Conservation (phyloP, 768 basidiomycete genomes). For the Nevesoporus exiguus region DNA sequence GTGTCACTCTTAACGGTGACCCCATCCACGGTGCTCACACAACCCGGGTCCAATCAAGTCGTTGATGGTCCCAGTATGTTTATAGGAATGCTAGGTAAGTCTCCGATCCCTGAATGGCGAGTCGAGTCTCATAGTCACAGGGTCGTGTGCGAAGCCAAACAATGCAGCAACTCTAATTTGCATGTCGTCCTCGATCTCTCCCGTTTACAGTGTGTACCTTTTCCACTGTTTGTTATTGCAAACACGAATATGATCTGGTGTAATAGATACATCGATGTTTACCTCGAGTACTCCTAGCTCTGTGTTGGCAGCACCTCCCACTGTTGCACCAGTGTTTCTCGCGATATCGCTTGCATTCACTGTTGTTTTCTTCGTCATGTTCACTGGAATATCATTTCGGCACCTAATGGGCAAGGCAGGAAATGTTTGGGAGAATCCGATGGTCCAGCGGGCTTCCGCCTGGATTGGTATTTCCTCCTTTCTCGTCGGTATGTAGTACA, state of each 20-base stretch:
- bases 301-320: constrained; percentile 56
- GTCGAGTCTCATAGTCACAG: constrained; percentile 33
- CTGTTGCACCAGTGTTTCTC: constrained; percentile 60
- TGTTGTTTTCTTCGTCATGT: constrained; percentile 60
- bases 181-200: constrained; percentile 50
- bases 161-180: constrained; percentile 54
- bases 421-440: constrained; percentile 50
- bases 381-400: constrained; percentile 63
- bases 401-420: constrained; percentile 56
- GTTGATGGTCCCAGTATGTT: constrained; percentile 69
- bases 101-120: not conserved
- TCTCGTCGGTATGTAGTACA: constrained; percentile 52
- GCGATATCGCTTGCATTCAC: constrained; percentile 57
- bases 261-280: constrained; percentile 61
- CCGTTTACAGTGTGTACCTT: constrained; percentile 54
- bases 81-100: constrained; percentile 65
- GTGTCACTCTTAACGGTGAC: constrained; percentile 65
- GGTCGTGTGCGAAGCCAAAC: constrained; percentile 59
- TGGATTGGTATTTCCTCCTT: constrained; percentile 81
- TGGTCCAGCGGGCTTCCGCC: constrained; percentile 55
- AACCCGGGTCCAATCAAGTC: constrained; percentile 28
- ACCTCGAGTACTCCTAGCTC: constrained; percentile 53
- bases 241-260: not conserved
- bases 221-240: not conserved
- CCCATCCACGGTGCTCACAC: constrained; percentile 47